A percentile compares a stretch with the other conserved stretches of the same genome.
Conservation (phyloP, 768 basidiomycete species). For the Inosperma sp. region DNA sequence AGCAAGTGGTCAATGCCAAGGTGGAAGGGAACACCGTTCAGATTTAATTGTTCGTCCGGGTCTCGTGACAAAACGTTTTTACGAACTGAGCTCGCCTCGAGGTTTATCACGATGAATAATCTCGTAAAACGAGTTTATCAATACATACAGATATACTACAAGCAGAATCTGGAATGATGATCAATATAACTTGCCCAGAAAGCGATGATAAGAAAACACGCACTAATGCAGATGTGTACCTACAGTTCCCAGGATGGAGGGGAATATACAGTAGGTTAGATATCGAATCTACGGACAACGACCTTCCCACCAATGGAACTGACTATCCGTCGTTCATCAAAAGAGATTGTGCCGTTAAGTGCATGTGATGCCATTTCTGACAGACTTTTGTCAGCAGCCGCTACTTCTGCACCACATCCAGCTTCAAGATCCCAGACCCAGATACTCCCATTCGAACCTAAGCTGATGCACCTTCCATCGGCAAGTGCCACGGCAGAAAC, state of each 20-base stretch:
- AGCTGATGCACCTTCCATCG: conserved; percentile 78
- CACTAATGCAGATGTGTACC: not conserved
- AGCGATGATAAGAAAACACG: conserved; percentile 13
- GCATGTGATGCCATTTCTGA: conserved; percentile 17
- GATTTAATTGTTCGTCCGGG: conserved; percentile 12
- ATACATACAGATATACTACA: conserved; percentile 18
- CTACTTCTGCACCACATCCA: conserved; percentile 43
- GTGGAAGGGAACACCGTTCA: no score
- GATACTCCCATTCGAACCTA: conserved; percentile 65
- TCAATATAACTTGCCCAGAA: conserved; percentile 7
- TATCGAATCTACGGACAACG: conserved; percentile 53
- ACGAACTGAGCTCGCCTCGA: conserved; percentile 16
- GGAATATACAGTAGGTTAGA: conserved; percentile 28
- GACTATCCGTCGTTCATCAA: conserved; percentile 73
- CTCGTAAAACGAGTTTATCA: conserved; percentile 20
- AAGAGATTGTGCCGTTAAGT: conserved; percentile 48
- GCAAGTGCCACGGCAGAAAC: conserved; percentile 66
- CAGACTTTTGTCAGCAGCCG: conserved; percentile 24
- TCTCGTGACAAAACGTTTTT: conserved; percentile 16
- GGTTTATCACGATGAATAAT: conserved; percentile 22
- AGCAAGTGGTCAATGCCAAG: no score
- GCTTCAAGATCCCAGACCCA: conserved; percentile 87
- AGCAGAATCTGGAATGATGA: conserved; percentile 12
- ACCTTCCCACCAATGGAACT: conserved; percentile 42
- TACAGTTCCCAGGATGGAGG: not conserved